phyloP scores from a whole-genome alignment of 345 rosid genomes.

The Murraya paniculata region DNA sequence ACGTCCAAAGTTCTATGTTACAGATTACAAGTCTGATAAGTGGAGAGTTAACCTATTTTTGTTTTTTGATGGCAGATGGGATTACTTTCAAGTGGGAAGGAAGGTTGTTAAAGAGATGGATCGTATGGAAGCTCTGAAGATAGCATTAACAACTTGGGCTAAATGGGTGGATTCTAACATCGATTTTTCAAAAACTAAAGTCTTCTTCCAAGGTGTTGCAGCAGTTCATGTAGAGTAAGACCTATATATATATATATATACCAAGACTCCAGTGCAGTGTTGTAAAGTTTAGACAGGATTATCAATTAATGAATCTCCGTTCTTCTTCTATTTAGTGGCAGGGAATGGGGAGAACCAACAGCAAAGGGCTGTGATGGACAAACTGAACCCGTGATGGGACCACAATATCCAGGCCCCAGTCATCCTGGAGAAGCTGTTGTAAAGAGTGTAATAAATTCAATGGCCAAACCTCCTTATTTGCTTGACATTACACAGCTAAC shows the following conservation, averaged over 20 bases:
- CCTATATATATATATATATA: neutral
- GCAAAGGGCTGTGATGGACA: constrained; percentile 41
- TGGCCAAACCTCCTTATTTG: constrained; percentile 43
- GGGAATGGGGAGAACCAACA: constrained; percentile 43
- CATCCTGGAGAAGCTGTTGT: constrained; percentile 39
- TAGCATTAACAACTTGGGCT: constrained; percentile 67
- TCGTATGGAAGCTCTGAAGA: constrained; percentile 52
- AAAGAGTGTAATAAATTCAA: constrained; percentile 33
- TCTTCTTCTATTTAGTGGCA: constrained; percentile 19
- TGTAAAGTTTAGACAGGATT: neutral
- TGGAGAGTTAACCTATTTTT: neutral
- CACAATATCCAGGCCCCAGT: constrained; percentile 29
- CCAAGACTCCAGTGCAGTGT: neutral
- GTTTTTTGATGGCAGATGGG: constrained; percentile 47
- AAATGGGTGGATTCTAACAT: constrained; percentile 58
- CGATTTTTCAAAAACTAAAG: constrained; percentile 43
- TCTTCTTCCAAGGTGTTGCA: constrained; percentile 63
- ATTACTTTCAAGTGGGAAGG: constrained; percentile 53
- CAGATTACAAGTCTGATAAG: neutral
- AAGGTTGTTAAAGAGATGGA: constrained; percentile 48
- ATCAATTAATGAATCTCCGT: neutral
- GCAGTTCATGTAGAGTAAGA: constrained; percentile 43
- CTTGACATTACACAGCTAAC: constrained; percentile 58
- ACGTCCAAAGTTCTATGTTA: neutral
- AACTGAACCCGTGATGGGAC: constrained; percentile 49